These are phyloP conservation scores for Toxicodendron radicans DNA, from an alignment of 345 rosid genomes.

Conservation along the genomic window DNA sequence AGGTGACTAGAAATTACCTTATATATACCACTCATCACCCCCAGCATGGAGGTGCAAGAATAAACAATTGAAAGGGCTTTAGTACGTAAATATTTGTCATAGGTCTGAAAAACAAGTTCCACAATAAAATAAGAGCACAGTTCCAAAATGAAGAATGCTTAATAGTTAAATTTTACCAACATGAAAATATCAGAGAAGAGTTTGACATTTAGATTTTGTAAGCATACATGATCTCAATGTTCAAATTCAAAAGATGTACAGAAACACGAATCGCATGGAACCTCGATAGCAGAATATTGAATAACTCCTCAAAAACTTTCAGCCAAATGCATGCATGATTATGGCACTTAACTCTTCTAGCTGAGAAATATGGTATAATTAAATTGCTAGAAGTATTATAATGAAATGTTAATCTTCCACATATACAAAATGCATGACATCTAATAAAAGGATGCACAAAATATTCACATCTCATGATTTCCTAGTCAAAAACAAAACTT, in stretches of 20 bases:
- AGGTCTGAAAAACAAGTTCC: conserved; percentile 51
- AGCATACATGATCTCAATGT: neutral
- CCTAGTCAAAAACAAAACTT: neutral
- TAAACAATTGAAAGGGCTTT: conserved; percentile 85
- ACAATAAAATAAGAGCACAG: conserved; percentile 14
- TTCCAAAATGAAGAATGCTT: conserved; percentile 9
- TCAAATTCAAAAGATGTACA: conserved; percentile 1
- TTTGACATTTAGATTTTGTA: neutral
- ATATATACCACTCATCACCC: conserved; percentile 78
- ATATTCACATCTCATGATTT: neutral
- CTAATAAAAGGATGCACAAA: neutral
- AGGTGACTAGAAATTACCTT: conserved; percentile 47
- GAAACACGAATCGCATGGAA: neutral
- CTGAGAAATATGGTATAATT: neutral
- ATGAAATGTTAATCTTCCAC: neutral
- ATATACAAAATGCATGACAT: conserved; percentile 1
- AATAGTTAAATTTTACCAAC: conserved; percentile 2
- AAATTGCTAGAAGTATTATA: neutral
- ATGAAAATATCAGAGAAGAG: neutral
- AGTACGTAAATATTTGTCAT: conserved; percentile 61
- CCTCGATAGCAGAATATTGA: neutral
- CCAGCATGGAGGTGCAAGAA: conserved; percentile 75
- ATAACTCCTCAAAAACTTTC: neutral
- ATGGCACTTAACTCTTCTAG: neutral
- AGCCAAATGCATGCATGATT: neutral